Evolutionary conservation across 2,329 filamentous ascomycete species (phyloP), one percentile per base, ranked within the genome.

Genomic region (Trichoderma cornu-damae): DNA sequence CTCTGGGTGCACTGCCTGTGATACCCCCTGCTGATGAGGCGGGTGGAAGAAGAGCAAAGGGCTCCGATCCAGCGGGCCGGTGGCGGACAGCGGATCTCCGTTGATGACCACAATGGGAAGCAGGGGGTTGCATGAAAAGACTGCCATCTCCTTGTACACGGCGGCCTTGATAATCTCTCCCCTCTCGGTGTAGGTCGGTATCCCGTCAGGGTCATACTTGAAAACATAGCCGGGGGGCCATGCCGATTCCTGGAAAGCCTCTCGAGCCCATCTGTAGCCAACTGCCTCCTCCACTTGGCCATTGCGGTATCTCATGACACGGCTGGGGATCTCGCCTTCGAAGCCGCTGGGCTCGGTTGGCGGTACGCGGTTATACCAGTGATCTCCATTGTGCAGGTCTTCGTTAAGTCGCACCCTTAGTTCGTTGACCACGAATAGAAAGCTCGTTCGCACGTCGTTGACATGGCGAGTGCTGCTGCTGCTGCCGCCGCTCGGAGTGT

Each of bases 381-480:
- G 8, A 37, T 67, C 65, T 9, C 52, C 42, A 6, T 62, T 42
- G 20, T 72, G 57, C 1, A 55, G 5, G 9, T 20, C 6, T 5
- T 37, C 42, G 32, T 47, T 8, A 22, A n/a, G 1, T 7, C 1
- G 4, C 11, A 55, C 32, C 8, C 4, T 2, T 3, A 75, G 62
- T 38, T 74, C 69, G 58, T 74, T 74, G 43, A 75, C 65, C 2
- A 72, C 65, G 24, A 77, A 77, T 1, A 76, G 60, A 55, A 77
- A 77, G 32, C 65, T 69, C 1, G 67, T 54, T 11, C 14, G 30
- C 12, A 32, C 7, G 12, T n/a, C 11, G n/a, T 14, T 12, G 30
- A 18, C 16, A 24, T 18, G 28, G 9, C 14, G 28, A 14, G 3
- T 35, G 30, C 20, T 44, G 50, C 16, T 35, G 11, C 32, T 49